Base-by-base conservation (phyloP, 164 flowering plant species). In the Liquidambar formosana region DNA sequence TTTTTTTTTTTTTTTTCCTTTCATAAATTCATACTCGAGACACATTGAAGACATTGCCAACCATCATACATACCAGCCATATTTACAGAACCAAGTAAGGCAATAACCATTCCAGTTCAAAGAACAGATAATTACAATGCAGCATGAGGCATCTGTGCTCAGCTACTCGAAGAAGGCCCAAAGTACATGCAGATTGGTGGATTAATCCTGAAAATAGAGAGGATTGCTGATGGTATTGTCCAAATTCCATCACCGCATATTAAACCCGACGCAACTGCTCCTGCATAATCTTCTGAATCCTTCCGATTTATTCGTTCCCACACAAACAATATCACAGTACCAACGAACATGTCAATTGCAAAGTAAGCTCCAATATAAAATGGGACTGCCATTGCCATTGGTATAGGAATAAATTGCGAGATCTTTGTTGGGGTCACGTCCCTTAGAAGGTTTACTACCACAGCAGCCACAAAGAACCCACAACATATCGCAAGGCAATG, bases 141-240 rank as follows among this genome's bases (percentile, higher is more conserved):
- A 43, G 25, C 41, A 45, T 68, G 27, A 57, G 8, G 41, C 16
- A 6, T 43, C 57, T 13, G 33, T 4, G 33, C 73, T 85, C 78
- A 84, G 71, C 83, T 63, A 56, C 84, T 77, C 43, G 47, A 33
- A 41, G 98, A 70, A 54, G 99, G 94, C 1, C 93, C 91, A 67
- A 95, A 95, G 76, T 79, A 86, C 98, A 96, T 96, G 77, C 99
- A 93, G 22, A 96, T 89, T 25, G 98, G 99, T 15, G 99, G 98
- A 61, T 88, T 81, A 65, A 96, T 76, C 89, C 85, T 89, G 77
- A 91, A 84, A 57, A 96, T 88, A 1, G 99, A 93, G 51, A 96
- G 96, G 43, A 93, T 62, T 4, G 99, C 97, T 0, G 99, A 93
- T 33, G 98, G 97, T 58, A 96, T 80, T 1, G 99, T 89, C 98